Conservation (phyloP, 164 flowering plant genomes). For the Vitis cinerea region DNA sequence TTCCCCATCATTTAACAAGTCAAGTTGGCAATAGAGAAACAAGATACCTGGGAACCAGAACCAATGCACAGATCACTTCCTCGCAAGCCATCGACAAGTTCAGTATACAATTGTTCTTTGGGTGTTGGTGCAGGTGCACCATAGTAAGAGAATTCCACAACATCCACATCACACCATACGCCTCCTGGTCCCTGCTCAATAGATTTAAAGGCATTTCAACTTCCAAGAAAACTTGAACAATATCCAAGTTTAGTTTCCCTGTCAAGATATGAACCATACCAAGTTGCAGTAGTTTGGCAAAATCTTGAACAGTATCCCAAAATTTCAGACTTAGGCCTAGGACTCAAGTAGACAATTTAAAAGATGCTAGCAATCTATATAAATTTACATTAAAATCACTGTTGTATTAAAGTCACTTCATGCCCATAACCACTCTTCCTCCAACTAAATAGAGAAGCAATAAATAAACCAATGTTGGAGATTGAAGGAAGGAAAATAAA, state of each 20-base stretch:
- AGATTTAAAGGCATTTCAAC: slow-evolving; percentile 10
- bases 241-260: not conserved
- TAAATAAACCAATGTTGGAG: too few species aligned
- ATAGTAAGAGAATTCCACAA: slow-evolving; percentile 87
- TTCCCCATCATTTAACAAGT: not conserved
- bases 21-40: not conserved
- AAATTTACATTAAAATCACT: too few species aligned
- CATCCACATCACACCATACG: slow-evolving; percentile 97
- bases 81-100: slow-evolving; percentile 89
- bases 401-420: too few species aligned
- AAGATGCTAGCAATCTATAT: too few species aligned
- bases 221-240: not conserved
- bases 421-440: too few species aligned
- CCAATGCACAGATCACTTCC: slow-evolving; percentile 84
- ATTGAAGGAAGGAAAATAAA: too few species aligned
- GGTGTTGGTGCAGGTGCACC: slow-evolving; percentile 93
- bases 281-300: too few species aligned
- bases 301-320: too few species aligned
- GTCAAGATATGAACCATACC: not conserved
- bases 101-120: slow-evolving; percentile 78
- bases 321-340: too few species aligned
- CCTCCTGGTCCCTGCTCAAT: slow-evolving; percentile 86
- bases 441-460: too few species aligned
- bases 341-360: too few species aligned
- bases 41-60: slow-evolving; percentile 88